Base-by-base conservation (phyloP, 331 rosid species). In the Cucumis variabilis region DNA sequence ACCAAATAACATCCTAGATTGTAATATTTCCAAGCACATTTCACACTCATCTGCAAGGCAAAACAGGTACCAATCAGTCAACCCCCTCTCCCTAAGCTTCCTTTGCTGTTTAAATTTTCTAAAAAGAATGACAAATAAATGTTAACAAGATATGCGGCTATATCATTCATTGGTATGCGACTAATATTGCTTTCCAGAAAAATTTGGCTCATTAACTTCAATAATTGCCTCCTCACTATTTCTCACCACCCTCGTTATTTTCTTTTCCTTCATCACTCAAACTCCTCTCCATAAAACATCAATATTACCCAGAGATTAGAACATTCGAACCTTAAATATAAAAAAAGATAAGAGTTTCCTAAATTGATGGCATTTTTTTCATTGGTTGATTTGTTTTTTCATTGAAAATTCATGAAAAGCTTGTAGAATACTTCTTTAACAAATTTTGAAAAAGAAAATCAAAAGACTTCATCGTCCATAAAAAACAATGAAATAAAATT, bases 61-160 rank as follows among this genome's bases (percentile, higher is more conserved):
- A 85, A 73, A 81, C 28, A 80, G 62, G 48, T 90, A 93, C 95
- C 92, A n/a, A n/a, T n/a, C n/a, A n/a, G n/a, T n/a, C 19, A 97
- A 92, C 84, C 98, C 99, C 82, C 89, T 94, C 94, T 97, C 99
- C 90, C 98, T 91, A 84, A 94, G 99, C 92, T 97, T 99, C 93
- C 99, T 96, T 90, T 97, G 99, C 90, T 92, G 99, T 92, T 97
- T 99, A 92, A 97, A 97, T 91, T 97, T 99, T 92, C 99, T 97
- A 93, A 88, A 92, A 93, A 81, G 82, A 89, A 72, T 66, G 87
- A 82, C 53, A 86, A 89, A 82, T 65, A 90, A 82, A 85, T 82
- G 87, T 92, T 77, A 91, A 88, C 60, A 60, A 48, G 58, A 28
- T 83, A 82, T 82, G 68, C 65, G 74, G 86, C 87, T n/a, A n/a